These are phyloP conservation scores for Candida labiduridarum DNA, from an alignment of 1,139 yeast genomes.

Conservation along the genomic window DNA sequence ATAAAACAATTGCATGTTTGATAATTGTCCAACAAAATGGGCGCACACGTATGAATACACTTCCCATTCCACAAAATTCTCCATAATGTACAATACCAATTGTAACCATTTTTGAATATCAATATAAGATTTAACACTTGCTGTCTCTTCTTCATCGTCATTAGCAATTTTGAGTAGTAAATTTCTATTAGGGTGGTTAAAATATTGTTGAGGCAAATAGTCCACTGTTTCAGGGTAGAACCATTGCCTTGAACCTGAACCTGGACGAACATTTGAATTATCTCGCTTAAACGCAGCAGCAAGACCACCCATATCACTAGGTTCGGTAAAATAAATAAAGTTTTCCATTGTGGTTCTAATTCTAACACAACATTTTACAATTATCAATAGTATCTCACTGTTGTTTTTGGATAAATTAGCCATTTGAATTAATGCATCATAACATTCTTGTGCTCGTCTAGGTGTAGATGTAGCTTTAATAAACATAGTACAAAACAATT, in stretches of 20 bases:
- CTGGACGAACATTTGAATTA: constrained; percentile 22
- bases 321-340: constrained; percentile 52
- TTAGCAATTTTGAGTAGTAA: constrained; percentile 14
- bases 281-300: constrained; percentile 62
- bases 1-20: constrained; percentile 59
- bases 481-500: constrained; percentile 37
- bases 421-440: constrained; percentile 27
- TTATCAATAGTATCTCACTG: constrained; percentile 43
- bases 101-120: constrained; percentile 58
- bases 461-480: constrained; percentile 28
- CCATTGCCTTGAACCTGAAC: constrained; percentile 43
- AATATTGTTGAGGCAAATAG: constrained; percentile 47
- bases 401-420: constrained; percentile 23
- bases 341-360: constrained; percentile 54
- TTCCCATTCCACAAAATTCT: constrained; percentile 69
- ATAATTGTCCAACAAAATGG: constrained; percentile 71
- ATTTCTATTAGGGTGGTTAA: constrained; percentile 33
- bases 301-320: constrained; percentile 67
- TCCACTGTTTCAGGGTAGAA: constrained; percentile 58
- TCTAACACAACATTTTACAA: constrained; percentile 57
- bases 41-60: constrained; percentile 67
- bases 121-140: constrained; percentile 23
- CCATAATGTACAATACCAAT: constrained; percentile 51
- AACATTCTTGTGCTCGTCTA: constrained; percentile 32
- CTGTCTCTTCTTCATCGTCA: constrained; percentile 7